Evolutionary conservation across 2,329 filamentous ascomycete species (phyloP).

Genomic region (Zymoseptoria crescenta): DNA sequence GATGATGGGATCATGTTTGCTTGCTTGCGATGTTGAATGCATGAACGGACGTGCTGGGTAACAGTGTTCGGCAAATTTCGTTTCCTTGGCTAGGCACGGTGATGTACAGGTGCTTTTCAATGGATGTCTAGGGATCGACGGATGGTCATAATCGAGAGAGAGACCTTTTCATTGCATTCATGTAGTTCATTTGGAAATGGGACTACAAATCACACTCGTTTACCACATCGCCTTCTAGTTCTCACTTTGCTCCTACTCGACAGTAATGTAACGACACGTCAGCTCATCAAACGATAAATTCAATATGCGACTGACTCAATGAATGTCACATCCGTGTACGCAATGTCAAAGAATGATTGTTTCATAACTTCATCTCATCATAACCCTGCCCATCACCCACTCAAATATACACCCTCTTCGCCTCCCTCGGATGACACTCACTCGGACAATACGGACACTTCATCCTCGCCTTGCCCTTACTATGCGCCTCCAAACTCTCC

Average conservation of each 20-base stretch:
- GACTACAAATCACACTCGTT: not conserved
- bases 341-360: too few species aligned
- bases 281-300: too few species aligned
- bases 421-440: conserved; percentile 71
- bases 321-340: too few species aligned
- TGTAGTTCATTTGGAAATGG: not conserved
- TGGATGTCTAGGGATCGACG: too few species aligned
- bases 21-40: not conserved
- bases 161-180: not conserved
- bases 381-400: not conserved
- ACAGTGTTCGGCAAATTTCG: not conserved
- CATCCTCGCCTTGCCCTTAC: conserved; percentile 64
- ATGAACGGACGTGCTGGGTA: not conserved
- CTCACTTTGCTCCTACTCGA: not conserved
- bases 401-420: conserved; percentile 53
- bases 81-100: not conserved
- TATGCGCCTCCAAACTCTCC: conserved; percentile 71
- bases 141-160: not conserved
- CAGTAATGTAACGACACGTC: not conserved
- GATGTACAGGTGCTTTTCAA: not conserved
- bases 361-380: not conserved
- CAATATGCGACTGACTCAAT: too few species aligned
- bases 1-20: not conserved
- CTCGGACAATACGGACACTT: conserved; percentile 95
- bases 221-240: not conserved